These are phyloP conservation scores for Dentipellis sp. DNA, from an alignment of 768 basidiomycete genomes.

Conservation along the genomic window DNA sequence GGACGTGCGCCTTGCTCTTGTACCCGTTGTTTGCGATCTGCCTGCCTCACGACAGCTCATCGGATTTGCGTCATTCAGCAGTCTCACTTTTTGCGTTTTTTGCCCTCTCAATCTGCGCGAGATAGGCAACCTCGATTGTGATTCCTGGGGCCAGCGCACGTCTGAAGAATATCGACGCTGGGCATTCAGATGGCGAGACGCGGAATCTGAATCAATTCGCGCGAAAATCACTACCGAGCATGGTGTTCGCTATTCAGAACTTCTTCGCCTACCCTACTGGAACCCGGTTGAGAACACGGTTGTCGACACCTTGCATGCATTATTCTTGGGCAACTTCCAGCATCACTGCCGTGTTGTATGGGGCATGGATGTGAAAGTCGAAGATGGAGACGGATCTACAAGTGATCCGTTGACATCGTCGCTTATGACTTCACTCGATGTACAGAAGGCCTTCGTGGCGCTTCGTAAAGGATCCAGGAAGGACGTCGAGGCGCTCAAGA, in stretches of 20 bases:
- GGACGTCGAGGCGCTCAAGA: neutral
- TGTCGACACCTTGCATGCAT: constrained; percentile 20
- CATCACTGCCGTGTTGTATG: constrained; percentile 11
- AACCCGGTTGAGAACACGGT: constrained; percentile 11
- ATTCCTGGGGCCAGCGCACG: neutral
- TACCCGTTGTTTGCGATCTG: constrained; percentile 1
- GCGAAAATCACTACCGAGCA: constrained; percentile 7
- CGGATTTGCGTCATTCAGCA: neutral
- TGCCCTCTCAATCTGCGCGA: neutral
- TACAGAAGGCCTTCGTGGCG: neutral
- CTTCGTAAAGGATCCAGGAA: neutral
- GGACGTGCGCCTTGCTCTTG: neutral
- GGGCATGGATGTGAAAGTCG: constrained; percentile 3
- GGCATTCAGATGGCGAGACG: constrained; percentile 14
- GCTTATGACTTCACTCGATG: neutral
- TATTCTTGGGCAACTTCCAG: constrained; percentile 13
- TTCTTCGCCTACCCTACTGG: constrained; percentile 21
- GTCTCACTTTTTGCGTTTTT: neutral
- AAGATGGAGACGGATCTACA: neutral
- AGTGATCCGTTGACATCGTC: neutral
- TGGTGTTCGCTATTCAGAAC: constrained; percentile 20
- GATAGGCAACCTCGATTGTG: neutral
- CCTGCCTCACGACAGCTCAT: neutral
- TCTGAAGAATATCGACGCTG: constrained; percentile 1
- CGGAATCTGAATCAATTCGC: constrained; percentile 3